phyloP scores from a whole-genome alignment of 225 moss, liverwort and hornwort genomes.

The Pleurozium schreberi region DNA sequence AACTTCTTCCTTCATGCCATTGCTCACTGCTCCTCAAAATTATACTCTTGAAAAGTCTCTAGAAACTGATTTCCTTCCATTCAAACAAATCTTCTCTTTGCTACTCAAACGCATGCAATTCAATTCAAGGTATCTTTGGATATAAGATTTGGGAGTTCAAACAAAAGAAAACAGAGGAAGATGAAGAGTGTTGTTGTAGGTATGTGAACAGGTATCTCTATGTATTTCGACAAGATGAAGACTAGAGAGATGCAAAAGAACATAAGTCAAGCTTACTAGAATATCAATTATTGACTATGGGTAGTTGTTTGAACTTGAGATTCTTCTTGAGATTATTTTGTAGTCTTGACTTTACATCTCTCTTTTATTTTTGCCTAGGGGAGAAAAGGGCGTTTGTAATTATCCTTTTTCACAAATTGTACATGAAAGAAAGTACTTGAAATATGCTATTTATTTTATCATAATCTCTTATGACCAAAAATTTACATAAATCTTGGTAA shows the following conservation, averaged over 20 bases:
- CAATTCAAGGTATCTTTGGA: not conserved
- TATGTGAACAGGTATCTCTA: not conserved
- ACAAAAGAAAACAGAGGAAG: not conserved
- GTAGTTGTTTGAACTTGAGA: no score
- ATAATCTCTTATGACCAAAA: not conserved
- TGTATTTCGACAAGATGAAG: not conserved
- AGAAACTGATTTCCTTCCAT: not conserved
- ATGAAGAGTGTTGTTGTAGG: not conserved
- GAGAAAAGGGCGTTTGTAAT: not conserved
- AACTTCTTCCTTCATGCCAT: not conserved
- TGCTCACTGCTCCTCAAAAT: not conserved
- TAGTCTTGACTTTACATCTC: not conserved
- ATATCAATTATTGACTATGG: not conserved
- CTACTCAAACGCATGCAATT: slow-evolving; percentile 7
- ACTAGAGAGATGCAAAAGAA: not conserved
- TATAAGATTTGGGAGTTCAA: not conserved
- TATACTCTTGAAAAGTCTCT: not conserved
- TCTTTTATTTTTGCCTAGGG: not conserved
- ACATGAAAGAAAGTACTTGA: not conserved
- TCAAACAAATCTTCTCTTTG: not conserved
- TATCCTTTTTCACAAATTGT: not conserved
- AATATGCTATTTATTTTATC: not conserved
- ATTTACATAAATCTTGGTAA: not conserved
- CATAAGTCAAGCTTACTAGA: not conserved
- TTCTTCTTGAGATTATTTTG: not conserved